These are phyloP conservation scores for Mentha longifolia DNA, from an alignment of 257 asterid genomes.

Conservation along the genomic window DNA sequence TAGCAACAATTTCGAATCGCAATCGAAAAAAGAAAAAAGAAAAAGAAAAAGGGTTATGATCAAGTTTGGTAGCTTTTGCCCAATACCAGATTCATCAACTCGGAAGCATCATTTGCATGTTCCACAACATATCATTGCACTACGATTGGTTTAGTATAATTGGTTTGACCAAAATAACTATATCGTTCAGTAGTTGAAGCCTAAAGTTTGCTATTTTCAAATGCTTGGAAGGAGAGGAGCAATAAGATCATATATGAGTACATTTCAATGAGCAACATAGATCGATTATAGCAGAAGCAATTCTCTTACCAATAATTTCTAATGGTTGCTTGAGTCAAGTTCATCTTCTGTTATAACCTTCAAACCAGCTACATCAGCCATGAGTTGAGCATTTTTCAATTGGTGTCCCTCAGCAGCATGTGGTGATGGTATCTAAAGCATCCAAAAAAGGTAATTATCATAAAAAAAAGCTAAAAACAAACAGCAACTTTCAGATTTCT, in stretches of 20 bases:
- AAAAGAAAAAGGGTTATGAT: too few species aligned
- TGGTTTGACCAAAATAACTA: too few species aligned
- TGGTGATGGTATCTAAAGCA: slow-evolving; percentile 61
- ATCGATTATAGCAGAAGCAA: background rate
- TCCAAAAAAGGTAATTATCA: slow-evolving; percentile 1
- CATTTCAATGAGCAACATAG: slow-evolving; percentile 13
- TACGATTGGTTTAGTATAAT: too few species aligned
- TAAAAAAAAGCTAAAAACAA: background rate
- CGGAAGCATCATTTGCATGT: too few species aligned
- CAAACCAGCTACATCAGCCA: slow-evolving; percentile 59
- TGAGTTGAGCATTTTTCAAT: slow-evolving; percentile 45
- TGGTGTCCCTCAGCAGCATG: slow-evolving; percentile 63
- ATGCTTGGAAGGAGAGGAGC: background rate
- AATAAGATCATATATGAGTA: too few species aligned
- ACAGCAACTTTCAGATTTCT: too few species aligned
- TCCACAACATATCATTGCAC: too few species aligned
- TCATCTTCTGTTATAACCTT: slow-evolving; percentile 58
- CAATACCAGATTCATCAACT: background rate
- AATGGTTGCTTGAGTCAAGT: slow-evolving; percentile 51
- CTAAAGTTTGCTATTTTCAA: too few species aligned
- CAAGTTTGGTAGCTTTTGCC: background rate
- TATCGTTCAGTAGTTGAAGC: too few species aligned
- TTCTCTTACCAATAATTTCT: slow-evolving; percentile 46
- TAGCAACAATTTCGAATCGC: background rate
- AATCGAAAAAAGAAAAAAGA: too few species aligned